Conservation (phyloP, 208 protist genomes). For the Hexamita inflata region DNA sequence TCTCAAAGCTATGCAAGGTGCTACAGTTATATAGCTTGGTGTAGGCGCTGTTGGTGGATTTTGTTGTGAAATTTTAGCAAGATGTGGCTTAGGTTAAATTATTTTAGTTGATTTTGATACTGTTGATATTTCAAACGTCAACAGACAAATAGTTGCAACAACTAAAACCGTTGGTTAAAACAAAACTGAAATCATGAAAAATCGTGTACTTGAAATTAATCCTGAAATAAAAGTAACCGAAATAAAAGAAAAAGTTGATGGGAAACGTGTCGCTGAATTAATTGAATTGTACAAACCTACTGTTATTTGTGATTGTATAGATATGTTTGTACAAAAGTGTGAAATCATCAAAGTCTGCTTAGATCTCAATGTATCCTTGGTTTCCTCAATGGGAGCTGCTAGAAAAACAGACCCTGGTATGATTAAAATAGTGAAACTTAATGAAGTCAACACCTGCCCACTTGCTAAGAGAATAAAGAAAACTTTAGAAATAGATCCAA, state of each 20-base stretch:
- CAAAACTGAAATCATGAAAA: neutral
- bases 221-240: neutral
- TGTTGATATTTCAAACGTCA: neutral
- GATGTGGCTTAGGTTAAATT: neutral
- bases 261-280: neutral
- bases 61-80: neutral
- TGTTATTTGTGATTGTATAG: conserved; percentile 2
- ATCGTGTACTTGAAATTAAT: neutral
- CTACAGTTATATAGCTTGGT: neutral
- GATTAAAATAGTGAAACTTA: neutral
- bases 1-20: neutral
- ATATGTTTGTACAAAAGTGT: conserved; percentile 16
- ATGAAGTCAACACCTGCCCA: neutral
- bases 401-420: neutral
- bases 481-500: neutral
- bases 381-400: conserved; percentile 21
- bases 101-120: conserved; percentile 12
- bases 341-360: neutral
- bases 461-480: neutral
- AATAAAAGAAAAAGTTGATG: neutral
- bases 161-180: conserved; percentile 1
- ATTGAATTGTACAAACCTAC: neutral
- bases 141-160: conserved; percentile 15
- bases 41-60: conserved; percentile 16
- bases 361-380: neutral